These are phyloP conservation scores for Xylariaceae sp. DNA, from an alignment of 2,329 filamentous ascomycete species.

Conservation along the genomic window DNA sequence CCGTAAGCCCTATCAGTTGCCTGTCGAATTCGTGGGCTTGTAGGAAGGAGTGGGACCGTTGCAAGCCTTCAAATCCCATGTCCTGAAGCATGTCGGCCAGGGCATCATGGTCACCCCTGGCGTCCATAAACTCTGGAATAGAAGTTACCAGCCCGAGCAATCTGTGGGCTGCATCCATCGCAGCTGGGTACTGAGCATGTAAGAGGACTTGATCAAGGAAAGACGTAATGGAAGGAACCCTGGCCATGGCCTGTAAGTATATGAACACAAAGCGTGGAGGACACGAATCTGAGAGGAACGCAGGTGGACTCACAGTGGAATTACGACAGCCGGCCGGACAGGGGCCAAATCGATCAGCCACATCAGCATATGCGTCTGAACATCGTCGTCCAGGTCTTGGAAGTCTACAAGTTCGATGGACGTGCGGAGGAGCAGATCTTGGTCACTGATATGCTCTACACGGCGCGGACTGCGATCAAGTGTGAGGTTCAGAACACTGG, in stretches of 20 bases:
- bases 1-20: conserved; percentile 49
- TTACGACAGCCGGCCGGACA: conserved; percentile 50
- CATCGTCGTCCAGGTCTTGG: conserved; percentile 55
- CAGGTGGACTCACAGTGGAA: conserved; percentile 48
- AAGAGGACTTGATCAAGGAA: conserved; percentile 57
- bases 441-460: conserved; percentile 47
- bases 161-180: conserved; percentile 55
- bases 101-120: conserved; percentile 41
- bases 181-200: conserved; percentile 57
- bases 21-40: conserved; percentile 45
- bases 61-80: conserved; percentile 59
- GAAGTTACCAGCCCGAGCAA: conserved; percentile 55
- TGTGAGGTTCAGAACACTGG: conserved; percentile 36
- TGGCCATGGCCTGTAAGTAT: conserved; percentile 27
- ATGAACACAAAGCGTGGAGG: not conserved
- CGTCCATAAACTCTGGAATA: conserved; percentile 45
- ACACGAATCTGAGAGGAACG: not conserved
- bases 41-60: conserved; percentile 50
- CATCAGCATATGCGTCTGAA: conserved; percentile 52
- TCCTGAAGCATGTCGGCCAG: conserved; percentile 51
- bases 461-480: conserved; percentile 39
- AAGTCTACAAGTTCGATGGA: conserved; percentile 63
- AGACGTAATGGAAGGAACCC: conserved; percentile 50
- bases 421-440: conserved; percentile 57
- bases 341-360: conserved; percentile 56